These are phyloP conservation scores for Leccinum disarticulatum DNA, from an alignment of 768 basidiomycete genomes.

Conservation along the genomic window DNA sequence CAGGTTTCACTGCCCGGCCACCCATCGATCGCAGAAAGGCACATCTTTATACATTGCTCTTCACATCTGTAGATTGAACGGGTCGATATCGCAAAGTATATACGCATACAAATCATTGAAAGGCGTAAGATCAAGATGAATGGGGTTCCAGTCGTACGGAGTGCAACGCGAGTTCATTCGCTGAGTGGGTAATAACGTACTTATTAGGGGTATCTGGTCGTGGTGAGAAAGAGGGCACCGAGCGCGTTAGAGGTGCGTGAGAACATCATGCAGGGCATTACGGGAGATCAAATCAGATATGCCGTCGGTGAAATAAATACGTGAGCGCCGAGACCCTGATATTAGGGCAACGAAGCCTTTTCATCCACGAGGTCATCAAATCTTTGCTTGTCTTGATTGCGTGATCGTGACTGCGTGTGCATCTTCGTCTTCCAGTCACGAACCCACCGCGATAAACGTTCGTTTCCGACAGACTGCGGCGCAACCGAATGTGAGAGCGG, in stretches of 20 bases:
- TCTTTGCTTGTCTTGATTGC: constrained; percentile 46
- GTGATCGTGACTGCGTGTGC: constrained; percentile 51
- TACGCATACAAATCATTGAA: constrained; percentile 33
- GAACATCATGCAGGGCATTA: constrained; percentile 25
- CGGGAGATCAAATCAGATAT: constrained; percentile 18
- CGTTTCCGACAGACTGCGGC: constrained; percentile 28
- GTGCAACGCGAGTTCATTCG: constrained; percentile 15
- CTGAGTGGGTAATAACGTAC: constrained; percentile 33
- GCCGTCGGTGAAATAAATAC: constrained; percentile 23
- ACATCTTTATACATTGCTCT: constrained; percentile 15
- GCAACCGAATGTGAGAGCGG: constrained; percentile 24
- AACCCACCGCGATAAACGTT: constrained; percentile 54
- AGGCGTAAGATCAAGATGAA: constrained; percentile 21
- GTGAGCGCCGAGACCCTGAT: constrained; percentile 9
- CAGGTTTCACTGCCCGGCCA: constrained; percentile 5
- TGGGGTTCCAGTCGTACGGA: constrained; percentile 10
- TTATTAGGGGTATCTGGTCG: constrained; percentile 32
- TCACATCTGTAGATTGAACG: constrained; percentile 6
- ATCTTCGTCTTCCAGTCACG: constrained; percentile 66
- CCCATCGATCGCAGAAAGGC: constrained; percentile 11
- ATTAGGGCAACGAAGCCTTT: constrained; percentile 39
- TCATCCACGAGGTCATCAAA: constrained; percentile 55
- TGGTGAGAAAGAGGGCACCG: constrained; percentile 17
- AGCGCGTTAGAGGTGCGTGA: constrained; percentile 17
- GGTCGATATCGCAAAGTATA: constrained; percentile 18